Evolutionary conservation across 2,329 filamentous ascomycete species (phyloP).

Genomic region (Didymosphaeria variabile): DNA sequence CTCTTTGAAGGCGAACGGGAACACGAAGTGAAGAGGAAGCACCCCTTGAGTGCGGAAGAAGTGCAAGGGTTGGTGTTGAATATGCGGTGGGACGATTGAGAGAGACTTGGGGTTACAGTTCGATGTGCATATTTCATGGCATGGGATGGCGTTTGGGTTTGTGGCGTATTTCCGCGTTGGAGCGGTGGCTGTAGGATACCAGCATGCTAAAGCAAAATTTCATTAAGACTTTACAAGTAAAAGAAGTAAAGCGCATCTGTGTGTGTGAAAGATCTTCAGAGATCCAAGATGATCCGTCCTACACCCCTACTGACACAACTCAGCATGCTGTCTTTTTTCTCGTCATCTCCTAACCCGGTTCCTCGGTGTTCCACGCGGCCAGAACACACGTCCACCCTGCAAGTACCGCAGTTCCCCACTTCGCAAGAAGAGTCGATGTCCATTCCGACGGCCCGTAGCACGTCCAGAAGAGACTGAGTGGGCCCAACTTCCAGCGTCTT

Average conservation of each 20-base stretch:
- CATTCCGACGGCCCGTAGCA: slow-evolving; percentile 55
- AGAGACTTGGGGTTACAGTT: slow-evolving; percentile 10
- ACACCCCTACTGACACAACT: slow-evolving; percentile 51
- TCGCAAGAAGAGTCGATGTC: slow-evolving; percentile 56
- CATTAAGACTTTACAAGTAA: neutral
- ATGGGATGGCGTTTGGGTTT: slow-evolving; percentile 13
- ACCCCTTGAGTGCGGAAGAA: slow-evolving; percentile 29
- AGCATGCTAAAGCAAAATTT: slow-evolving; percentile 12
- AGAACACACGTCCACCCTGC: slow-evolving; percentile 49
- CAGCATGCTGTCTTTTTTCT: slow-evolving; percentile 48
- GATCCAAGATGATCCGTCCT: slow-evolving; percentile 44
- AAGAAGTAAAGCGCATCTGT: too few species aligned
- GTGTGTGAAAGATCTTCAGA: slow-evolving; percentile 21
- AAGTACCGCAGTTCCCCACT: slow-evolving; percentile 56
- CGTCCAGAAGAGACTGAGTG: slow-evolving; percentile 53
- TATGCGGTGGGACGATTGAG: slow-evolving; percentile 43
- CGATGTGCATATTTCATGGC: slow-evolving; percentile 5
- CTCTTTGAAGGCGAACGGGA: slow-evolving; percentile 31
- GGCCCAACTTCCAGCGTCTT: slow-evolving; percentile 57
- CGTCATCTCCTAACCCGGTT: slow-evolving; percentile 46
- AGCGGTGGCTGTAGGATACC: slow-evolving; percentile 12
- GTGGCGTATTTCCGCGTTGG: neutral
- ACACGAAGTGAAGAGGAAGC: slow-evolving; percentile 3
- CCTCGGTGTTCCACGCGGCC: slow-evolving; percentile 54
- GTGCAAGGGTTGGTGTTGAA: slow-evolving; percentile 37